A percentile compares a stretch with the other conserved stretches of the same genome.
Conservation (phyloP, 306 rosid species). For the Trifolium fragiferum region DNA sequence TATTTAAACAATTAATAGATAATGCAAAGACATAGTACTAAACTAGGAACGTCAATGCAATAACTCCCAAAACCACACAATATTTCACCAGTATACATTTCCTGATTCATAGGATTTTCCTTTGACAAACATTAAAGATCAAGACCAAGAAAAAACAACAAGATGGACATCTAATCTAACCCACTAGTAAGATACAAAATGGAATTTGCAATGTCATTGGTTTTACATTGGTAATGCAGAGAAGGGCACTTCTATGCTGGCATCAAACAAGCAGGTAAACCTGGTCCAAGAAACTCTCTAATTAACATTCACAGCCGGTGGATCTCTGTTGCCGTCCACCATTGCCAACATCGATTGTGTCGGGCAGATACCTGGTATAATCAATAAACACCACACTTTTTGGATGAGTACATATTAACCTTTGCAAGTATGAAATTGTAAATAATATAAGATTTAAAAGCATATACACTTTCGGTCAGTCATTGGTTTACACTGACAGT, state of each 20-base stretch:
- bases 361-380: constrained; percentile 80
- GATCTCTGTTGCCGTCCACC: constrained; percentile 92
- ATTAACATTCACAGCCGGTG: constrained; percentile 89
- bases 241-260: neutral
- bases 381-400: constrained; percentile 5
- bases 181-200: constrained; percentile 52
- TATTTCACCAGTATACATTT: constrained; percentile 31
- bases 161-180: constrained; percentile 37
- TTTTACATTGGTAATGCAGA: constrained; percentile 16
- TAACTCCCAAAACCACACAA: constrained; percentile 21
- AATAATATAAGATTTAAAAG: neutral
- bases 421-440: neutral
- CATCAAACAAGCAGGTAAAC: constrained; percentile 40
- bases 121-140: constrained; percentile 34
- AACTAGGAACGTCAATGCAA: constrained; percentile 37
- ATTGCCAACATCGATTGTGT: constrained; percentile 77
- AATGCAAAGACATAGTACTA: constrained; percentile 9
- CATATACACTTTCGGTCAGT: too few relatives aligned
- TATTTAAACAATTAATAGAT: neutral
- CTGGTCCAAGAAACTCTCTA: constrained; percentile 22
- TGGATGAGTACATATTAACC: neutral
- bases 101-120: neutral
- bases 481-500: too few relatives aligned
- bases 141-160: constrained; percentile 36
- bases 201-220: constrained; percentile 37